A percentile compares a stretch with the other conserved stretches of the same genome.
These are phyloP conservation scores for Ciborinia camelliae DNA, from an alignment of 2,329 filamentous ascomycete genomes.

Conservation along the genomic window DNA sequence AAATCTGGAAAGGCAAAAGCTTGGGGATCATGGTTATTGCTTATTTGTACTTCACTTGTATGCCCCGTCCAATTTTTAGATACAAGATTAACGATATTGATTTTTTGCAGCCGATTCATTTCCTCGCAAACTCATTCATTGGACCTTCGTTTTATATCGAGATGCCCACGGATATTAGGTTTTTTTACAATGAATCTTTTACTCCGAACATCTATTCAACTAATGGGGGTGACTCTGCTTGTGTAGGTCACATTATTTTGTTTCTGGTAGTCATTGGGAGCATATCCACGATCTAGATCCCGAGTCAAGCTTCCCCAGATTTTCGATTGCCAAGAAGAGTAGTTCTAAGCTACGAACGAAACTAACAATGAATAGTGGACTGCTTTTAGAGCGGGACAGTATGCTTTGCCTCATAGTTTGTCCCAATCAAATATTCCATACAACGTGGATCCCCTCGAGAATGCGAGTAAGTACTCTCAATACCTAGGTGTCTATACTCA, in stretches of 20 bases:
- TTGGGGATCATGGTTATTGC: conserved; percentile 26
- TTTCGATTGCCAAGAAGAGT: not conserved
- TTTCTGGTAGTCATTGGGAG: not conserved
- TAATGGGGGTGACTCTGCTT: conserved; percentile 4
- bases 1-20: conserved; percentile 24
- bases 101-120: conserved; percentile 24
- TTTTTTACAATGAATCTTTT: not conserved
- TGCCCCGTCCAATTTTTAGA: not conserved
- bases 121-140: conserved; percentile 29
- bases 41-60: conserved; percentile 28
- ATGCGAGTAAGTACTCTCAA: conserved; percentile 6
- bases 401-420: conserved; percentile 20
- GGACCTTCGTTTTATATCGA: conserved; percentile 27
- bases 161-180: conserved; percentile 22
- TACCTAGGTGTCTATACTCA: not conserved
- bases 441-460: conserved; percentile 8
- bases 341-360: not conserved
- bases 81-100: not conserved
- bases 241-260: not conserved
- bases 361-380: conserved; percentile 21
- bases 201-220: no score
- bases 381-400: conserved; percentile 22
- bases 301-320: not conserved
- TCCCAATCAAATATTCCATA: conserved; percentile 4
- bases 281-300: not conserved